Conservation (phyloP, 352 stramenopile species). For the Aphanomyces astaci region DNA sequence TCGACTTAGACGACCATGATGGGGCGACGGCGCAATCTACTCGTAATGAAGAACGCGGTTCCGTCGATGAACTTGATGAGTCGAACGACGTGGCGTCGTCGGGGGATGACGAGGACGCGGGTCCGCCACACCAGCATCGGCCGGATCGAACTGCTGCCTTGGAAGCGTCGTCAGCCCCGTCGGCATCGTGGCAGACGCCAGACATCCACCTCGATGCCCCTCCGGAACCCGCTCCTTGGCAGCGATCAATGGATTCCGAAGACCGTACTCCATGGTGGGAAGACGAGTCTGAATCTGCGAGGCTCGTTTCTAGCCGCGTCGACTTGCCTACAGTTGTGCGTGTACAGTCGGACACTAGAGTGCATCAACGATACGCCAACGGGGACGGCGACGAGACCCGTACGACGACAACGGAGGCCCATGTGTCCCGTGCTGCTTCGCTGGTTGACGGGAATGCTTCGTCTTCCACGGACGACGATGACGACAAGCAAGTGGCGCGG, state of each 20-base stretch:
- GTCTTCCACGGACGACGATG: neutral
- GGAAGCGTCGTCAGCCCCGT: neutral
- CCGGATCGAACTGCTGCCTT: neutral
- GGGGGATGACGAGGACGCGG: neutral
- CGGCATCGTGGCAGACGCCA: neutral
- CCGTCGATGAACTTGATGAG: neutral
- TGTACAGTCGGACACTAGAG: neutral
- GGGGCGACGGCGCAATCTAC: no score
- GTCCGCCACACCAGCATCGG: neutral
- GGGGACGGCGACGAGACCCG: neutral
- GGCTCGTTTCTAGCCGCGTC: no score
- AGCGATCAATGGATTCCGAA: neutral
- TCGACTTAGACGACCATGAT: neutral
- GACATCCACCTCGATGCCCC: neutral
- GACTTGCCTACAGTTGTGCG: no score
- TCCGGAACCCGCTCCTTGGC: neutral
- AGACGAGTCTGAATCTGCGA: no score
- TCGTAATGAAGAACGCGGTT: neutral
- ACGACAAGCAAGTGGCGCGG: neutral
- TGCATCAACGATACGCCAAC: neutral
- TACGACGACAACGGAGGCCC: neutral
- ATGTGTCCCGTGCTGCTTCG: neutral
- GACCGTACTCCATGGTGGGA: neutral
- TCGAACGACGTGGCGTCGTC: neutral
- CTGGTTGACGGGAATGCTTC: neutral